A percentile compares a stretch with the other conserved stretches of the same genome.
Conservation (phyloP, 257 asterid genomes). For the Solanum acaule region DNA sequence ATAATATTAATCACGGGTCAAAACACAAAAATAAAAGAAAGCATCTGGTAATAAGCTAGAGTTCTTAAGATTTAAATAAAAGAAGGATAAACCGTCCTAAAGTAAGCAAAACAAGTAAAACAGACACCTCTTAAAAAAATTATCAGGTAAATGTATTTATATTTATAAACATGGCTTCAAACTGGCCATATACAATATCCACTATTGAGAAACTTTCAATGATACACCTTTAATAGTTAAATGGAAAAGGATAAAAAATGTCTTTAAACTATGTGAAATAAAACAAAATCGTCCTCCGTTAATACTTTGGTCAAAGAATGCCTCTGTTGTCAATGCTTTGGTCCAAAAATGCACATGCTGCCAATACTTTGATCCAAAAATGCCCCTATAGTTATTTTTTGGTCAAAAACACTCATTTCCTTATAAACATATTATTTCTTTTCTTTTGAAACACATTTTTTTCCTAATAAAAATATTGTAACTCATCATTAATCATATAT, state of each 20-base stretch:
- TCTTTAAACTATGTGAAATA: not conserved
- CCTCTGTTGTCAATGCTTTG: not conserved
- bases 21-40: not conserved
- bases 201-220: not conserved
- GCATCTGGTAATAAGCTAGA: not conserved
- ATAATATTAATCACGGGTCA: not conserved
- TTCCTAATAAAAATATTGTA: not conserved
- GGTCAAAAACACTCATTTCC: not conserved
- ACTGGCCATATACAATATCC: not conserved
- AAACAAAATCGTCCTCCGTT: too few species aligned
- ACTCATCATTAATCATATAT: not conserved
- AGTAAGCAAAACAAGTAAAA: not conserved
- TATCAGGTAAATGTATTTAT: not conserved
- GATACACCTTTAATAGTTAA: not conserved
- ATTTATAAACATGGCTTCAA: not conserved
- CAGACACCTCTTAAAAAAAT: not conserved
- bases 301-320: not conserved
- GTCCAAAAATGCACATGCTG: not conserved
- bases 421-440: too few species aligned
- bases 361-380: not conserved
- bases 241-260: not conserved
- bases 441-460: not conserved
- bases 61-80: not conserved
- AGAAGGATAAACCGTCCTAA: not conserved
- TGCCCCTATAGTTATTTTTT: not conserved